Percentiles rank a stretch among this genome's conserved stretches.
phyloP scores from a whole-genome alignment of 352 stramenopile genomes.

The Phytopythium boreale region DNA sequence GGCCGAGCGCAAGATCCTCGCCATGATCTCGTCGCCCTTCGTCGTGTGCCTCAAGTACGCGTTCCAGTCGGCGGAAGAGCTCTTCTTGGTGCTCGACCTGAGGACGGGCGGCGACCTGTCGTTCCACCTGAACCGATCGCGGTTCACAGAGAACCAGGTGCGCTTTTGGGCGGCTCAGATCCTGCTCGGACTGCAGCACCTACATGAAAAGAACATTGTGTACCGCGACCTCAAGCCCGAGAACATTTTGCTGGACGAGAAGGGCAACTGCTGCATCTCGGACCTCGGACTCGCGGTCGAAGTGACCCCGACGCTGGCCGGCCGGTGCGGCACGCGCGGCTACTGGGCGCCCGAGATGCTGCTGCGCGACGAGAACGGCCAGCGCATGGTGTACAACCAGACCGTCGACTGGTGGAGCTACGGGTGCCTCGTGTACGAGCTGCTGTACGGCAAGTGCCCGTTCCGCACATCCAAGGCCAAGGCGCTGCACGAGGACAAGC shows the following conservation, averaged over 20 bases:
- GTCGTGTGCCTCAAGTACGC: conserved; percentile 96
- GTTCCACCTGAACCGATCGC: conserved; percentile 71
- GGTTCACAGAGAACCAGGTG: conserved; percentile 70
- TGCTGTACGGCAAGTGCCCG: conserved; percentile 95
- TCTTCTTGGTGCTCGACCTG: conserved; percentile 97
- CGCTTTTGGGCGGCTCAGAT: conserved; percentile 84
- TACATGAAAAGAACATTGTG: conserved; percentile 90
- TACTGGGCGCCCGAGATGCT: conserved; percentile 99
- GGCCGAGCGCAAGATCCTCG: conserved; percentile 73
- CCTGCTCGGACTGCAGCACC: conserved; percentile 69
- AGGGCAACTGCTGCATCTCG: conserved; percentile 94
- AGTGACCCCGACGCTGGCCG: conserved; percentile 84
- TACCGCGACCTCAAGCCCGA: conserved; percentile 89
- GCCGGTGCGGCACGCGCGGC: conserved; percentile 67
- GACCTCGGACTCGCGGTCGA: conserved; percentile 96
- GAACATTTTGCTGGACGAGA: conserved; percentile 91
- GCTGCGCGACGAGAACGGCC: conserved; percentile 84
- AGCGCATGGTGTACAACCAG: conserved; percentile 93
- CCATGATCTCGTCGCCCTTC: conserved; percentile 85
- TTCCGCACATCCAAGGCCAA: conserved; percentile 95
- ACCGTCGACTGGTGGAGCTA: conserved; percentile 98
- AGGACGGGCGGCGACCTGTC: conserved; percentile 95
- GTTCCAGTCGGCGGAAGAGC: conserved; percentile 93
- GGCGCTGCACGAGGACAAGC: conserved; percentile 90
- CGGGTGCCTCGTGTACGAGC: conserved; percentile 96